A percentile compares a stretch with the other conserved stretches of the same genome.
phyloP scores from a whole-genome alignment of 2,329 filamentous ascomycete genomes.

The Alternaria viburni region DNA sequence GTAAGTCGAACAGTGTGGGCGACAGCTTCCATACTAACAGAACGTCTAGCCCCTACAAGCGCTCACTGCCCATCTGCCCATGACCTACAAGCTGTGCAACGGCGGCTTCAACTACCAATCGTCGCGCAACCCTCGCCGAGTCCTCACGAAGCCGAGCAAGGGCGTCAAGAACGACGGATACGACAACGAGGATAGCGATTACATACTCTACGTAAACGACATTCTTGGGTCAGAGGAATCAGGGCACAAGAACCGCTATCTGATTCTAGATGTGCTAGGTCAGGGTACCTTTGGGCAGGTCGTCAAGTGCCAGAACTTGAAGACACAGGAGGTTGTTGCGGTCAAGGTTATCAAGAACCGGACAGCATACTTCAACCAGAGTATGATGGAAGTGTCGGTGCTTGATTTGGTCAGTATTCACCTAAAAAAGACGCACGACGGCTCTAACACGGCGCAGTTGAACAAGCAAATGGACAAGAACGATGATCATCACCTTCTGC shows the following conservation, averaged over 20 bases:
- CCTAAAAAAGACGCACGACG: not conserved
- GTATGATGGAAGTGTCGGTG: conserved; percentile 99
- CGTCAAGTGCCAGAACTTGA: conserved; percentile 97
- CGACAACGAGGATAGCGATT: conserved; percentile 98
- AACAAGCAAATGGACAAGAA: conserved; percentile 99
- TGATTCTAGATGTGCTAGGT: conserved; percentile 94
- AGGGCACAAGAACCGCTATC: conserved; percentile 97
- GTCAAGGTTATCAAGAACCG: conserved; percentile 99
- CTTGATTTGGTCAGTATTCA: conserved; percentile 76
- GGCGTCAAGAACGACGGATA: conserved; percentile 98
- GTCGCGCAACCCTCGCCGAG: conserved; percentile 90
- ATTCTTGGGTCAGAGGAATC: conserved; percentile 97
- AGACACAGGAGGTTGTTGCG: conserved; percentile 97
- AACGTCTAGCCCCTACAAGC: conserved; percentile 82
- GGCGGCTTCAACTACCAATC: conserved; percentile 98
- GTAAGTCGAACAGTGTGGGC: conserved; percentile 61
- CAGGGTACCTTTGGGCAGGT: conserved; percentile 99
- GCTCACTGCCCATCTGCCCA: conserved; percentile 87
- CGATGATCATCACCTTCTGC: conserved; percentile 93
- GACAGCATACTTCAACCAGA: conserved; percentile 99
- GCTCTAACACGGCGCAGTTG: conserved; percentile 61
- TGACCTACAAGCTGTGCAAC: conserved; percentile 98
- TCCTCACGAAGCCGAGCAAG: conserved; percentile 98
- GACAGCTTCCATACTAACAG: conserved; percentile 21
- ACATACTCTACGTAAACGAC: conserved; percentile 98